Base-by-base conservation (phyloP, 805 yeast species). In the Ogataea angusta region DNA sequence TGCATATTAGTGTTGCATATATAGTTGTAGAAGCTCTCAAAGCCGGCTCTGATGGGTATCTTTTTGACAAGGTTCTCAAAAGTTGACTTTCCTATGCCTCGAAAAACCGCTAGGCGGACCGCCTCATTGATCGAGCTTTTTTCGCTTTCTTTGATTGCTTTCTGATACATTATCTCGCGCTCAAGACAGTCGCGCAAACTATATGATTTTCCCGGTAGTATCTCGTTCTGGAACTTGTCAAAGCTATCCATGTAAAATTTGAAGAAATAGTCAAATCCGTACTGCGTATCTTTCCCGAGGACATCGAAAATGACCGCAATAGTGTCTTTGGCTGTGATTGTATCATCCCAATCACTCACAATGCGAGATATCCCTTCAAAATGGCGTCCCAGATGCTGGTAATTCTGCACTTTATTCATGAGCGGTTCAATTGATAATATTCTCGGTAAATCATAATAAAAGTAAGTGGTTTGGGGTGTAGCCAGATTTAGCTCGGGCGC, bases 301-400 rank as follows among this genome's bases (percentile, higher is more conserved):
- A 76, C 68, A 25, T 68, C 60, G 10, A 79, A 76, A n/a, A 78
- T 63, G 5, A 75, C 51, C 18, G 56, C 56, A 21, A 80, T 71
- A 0, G 88, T 79, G 56, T 81, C 87, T 22, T 59, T 52, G 5
- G 52, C 47, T 0, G 87, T 78, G 19, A 78, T 67, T 0, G 87
- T 81, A 30, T 80, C 86, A 54, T 81, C 88, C 80, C 84, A 81
- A 49, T 81, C 88, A 3, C 73, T 58, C 2, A 79, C 66, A 9
- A 79, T 47, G 12, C 48, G 34, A 13, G 34, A 28, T 5, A 46
- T 31, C 2, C 40, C 46, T 22, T 25, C 30, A 21, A 53, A 43
- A 15, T 42, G 31, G 17, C 42, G 40, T 1, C 52, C 38, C 8
- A 53, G 32, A 5, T 30, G 24, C 10, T 42, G 45, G 31, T 45